Percentiles rank a stretch among this genome's conserved stretches.
phyloP scores from a whole-genome alignment of 768 basidiomycete genomes.

The Lactarius hengduanensis region DNA sequence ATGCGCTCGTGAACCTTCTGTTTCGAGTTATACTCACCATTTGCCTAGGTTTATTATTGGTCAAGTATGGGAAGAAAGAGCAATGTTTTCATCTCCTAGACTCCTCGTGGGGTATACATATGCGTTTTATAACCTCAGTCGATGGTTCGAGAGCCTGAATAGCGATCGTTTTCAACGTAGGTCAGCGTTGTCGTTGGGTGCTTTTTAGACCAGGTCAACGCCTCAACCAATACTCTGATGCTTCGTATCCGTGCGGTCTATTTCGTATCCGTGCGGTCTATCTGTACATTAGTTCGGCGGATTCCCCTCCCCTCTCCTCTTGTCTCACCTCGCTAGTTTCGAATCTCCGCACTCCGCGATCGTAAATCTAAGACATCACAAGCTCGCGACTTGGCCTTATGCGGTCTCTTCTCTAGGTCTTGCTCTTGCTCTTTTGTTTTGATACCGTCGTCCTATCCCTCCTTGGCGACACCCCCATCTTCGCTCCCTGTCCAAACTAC shows the following conservation, averaged over 20 bases:
- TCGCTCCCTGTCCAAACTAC: background rate
- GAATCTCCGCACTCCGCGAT: constrained; percentile 17
- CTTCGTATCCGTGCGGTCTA: background rate
- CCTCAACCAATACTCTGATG: background rate
- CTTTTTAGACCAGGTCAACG: background rate
- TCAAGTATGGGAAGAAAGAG: background rate
- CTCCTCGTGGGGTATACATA: background rate
- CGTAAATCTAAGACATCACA: constrained; percentile 14
- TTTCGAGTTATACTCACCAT: background rate
- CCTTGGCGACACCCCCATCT: background rate
- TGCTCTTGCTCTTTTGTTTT: background rate
- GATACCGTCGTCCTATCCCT: background rate
- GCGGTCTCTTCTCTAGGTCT: background rate
- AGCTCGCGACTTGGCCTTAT: background rate
- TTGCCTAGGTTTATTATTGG: background rate
- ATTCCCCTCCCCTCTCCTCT: background rate
- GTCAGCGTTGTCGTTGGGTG: background rate
- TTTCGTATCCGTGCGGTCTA: background rate
- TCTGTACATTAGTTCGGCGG: background rate
- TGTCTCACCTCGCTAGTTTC: background rate
- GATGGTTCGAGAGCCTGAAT: background rate
- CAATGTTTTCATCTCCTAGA: background rate
- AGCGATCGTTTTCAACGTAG: background rate
- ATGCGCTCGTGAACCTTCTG: background rate
- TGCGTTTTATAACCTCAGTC: background rate